Conservation (phyloP, 441 rosid genomes). For the Viola pubescens region DNA sequence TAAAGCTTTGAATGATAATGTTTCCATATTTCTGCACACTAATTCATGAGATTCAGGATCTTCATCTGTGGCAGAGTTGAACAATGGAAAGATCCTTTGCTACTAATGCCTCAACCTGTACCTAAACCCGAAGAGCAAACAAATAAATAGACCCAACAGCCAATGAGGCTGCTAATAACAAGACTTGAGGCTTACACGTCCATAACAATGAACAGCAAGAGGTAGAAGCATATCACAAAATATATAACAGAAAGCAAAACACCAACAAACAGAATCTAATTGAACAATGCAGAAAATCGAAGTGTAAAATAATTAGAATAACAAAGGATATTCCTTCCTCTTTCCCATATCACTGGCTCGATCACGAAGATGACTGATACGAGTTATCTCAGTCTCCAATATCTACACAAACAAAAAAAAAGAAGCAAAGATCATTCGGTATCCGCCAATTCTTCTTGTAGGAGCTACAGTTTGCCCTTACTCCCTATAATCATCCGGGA, state of each 20-base stretch:
- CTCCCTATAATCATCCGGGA: too few relatives aligned
- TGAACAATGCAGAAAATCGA: conserved; percentile 4
- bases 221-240: conserved; percentile 10
- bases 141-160: background rate
- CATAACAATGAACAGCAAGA: background rate
- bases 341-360: conserved; percentile 95
- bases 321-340: conserved; percentile 92
- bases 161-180: background rate
- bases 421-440: background rate
- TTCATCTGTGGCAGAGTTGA: too few relatives aligned
- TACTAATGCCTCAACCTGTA: too few relatives aligned
- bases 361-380: conserved; percentile 88
- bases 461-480: too few relatives aligned
- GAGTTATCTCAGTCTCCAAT: conserved; percentile 76
- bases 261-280: conserved; percentile 2
- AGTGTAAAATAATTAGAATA: conserved; percentile 12
- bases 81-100: too few relatives aligned
- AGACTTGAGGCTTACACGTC: background rate
- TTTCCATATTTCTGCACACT: too few relatives aligned
- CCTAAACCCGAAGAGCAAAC: too few relatives aligned
- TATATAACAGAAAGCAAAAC: background rate
- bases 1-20: too few relatives aligned
- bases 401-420: conserved; percentile 41
- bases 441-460: background rate
- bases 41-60: too few relatives aligned